Conservation (phyloP, 768 basidiomycete species). For the Porphyrellus cyaneotinctus region DNA sequence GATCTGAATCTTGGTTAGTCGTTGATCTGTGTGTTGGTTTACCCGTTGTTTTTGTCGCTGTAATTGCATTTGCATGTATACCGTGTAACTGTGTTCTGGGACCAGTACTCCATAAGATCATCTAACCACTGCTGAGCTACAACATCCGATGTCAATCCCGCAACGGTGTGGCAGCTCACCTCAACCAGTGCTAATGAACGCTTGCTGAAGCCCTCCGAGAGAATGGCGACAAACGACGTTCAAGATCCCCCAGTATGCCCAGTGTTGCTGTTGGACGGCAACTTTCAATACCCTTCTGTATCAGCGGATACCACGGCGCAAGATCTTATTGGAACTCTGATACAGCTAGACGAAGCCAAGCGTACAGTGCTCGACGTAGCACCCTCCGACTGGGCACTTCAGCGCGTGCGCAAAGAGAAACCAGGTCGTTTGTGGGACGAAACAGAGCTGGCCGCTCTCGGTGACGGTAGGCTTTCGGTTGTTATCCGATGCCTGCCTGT, state of each 20-base stretch:
- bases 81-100: not conserved
- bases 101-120: too few relatives aligned
- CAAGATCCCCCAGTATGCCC: slow-evolving; percentile 49
- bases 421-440: slow-evolving; percentile 68
- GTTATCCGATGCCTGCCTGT: not conserved
- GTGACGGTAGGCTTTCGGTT: slow-evolving; percentile 48
- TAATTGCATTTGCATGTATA: slow-evolving; percentile 3
- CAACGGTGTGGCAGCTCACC: not conserved
- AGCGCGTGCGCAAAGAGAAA: slow-evolving; percentile 54
- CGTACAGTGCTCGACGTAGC: slow-evolving; percentile 53
- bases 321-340: slow-evolving; percentile 55
- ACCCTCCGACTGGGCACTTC: slow-evolving; percentile 65
- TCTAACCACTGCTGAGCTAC: not conserved
- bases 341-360: slow-evolving; percentile 45
- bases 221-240: slow-evolving; percentile 29
- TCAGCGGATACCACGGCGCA: slow-evolving; percentile 48
- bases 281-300: slow-evolving; percentile 61
- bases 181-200: not conserved
- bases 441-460: slow-evolving; percentile 59
- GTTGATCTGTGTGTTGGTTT: slow-evolving; percentile 11
- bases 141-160: not conserved
- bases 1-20: too few relatives aligned
- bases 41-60: slow-evolving; percentile 3
- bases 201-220: not conserved
- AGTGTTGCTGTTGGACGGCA: slow-evolving; percentile 52